Evolutionary conservation across 257 asterid species (phyloP), one percentile per base, ranked within the genome.

Genomic region (Echium plantagineum): DNA sequence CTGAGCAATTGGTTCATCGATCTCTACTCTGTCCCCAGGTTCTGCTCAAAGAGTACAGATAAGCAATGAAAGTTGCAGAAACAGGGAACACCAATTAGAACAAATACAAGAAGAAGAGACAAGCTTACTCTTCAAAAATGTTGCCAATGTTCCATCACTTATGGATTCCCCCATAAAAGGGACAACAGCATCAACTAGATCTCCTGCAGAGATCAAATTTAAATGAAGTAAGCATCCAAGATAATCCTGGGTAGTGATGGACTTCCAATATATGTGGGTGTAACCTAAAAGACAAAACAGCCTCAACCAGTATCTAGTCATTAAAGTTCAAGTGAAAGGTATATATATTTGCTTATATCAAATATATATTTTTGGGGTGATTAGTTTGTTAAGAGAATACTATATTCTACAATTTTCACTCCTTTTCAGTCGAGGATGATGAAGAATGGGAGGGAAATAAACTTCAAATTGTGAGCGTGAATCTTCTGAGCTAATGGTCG

Each of bases 111-210:
- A 66, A 53, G 63, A 64, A 17, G 65, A 51, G 62, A 64, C 58
- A 46, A 17, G 64, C 81, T 21, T 85, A 90, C 96, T 83, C 84
- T 85, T 90, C 86, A 87, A 68, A 83, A 90, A 85, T 2, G 79
- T 74, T 12, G 96, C 96, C 57, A 90, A 67, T 1, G 96, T 90
- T 66, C 98, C 96, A 75, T 90, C 98, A 56, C 66, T 85, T 67
- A 85, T 87, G 20, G 98, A 90, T 88, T 90, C 98, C 24, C 98
- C 98, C 98, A 90, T 90, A 69, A 69, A 82, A 21, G 98, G 98
- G 26, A 90, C 98, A 46, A 90, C 93, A 73, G 96, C 98, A 66
- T 87, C 96, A 71, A 87, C 77, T 55, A 71, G 57, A 69, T 87
- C 95, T 60, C 87, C 94, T 71, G 70, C 80, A 81, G 78, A 2